Evolutionary conservation across 768 basidiomycete species (phyloP), one percentile per base, ranked within the genome.

Genomic region (Trametes meyenii): DNA sequence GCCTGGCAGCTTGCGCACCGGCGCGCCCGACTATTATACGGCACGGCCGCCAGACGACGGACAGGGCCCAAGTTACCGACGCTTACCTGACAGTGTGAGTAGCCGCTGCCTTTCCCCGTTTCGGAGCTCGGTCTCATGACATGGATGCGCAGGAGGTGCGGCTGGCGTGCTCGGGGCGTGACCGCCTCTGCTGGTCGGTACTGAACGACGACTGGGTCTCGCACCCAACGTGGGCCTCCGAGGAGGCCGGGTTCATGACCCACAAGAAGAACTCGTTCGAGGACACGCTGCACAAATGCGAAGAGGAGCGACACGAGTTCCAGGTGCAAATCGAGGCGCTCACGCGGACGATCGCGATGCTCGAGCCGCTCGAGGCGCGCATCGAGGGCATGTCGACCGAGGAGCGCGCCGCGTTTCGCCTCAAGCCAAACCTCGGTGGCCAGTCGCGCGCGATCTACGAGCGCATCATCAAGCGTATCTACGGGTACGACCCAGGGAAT

Each of bases 161-260:
- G 42, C 76, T 98, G 19, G 91, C 94, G 26, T 98, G 97, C 72
- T 97, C 97, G 3, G 96, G 92, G 12, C 88, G 97, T 29, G 96
- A 98, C 69, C 86, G 94, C 63, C 88, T 98, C 58, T 96, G 92
- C 71, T 92, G 95, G 72, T 94, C 94, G 29, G 95, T 99, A 29
- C 83, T 99, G 48, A 99, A 99, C 71, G 96, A 98, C 70, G 85
- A 89, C 66, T 98, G 97, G 96, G 94, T 98, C 12, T 97, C 96
- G 14, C 96, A 98, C 73, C 96, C 97, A 3, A 96, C 95, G 1
- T 97, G 95, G 93, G 94, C 94, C 10, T 96, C 94, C 21, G 96
- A 98, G 72, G 95, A 96, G 71, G 86, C 95, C 0, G 95, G 93
- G 11, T 97, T 97, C 68, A 85, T 94, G 64, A 83, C 96, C 6